Evolutionary conservation across 2,329 filamentous ascomycete genomes (phyloP).

Genomic region (Coleophoma cylindrospora): DNA sequence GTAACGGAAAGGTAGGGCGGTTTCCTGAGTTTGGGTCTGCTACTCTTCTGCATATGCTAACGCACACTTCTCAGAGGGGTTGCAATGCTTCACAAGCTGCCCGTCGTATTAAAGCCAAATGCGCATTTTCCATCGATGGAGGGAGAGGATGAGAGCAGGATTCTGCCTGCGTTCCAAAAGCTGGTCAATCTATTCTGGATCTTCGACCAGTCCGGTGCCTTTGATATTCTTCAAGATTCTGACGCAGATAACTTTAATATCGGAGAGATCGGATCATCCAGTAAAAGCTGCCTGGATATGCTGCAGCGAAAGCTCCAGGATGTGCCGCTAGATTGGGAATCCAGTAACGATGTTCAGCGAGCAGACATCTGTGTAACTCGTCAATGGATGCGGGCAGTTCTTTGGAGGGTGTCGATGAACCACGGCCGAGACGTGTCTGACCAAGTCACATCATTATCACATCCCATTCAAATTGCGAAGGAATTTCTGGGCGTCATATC

Average conservation of each 20-base stretch:
- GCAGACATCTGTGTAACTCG: conserved; percentile 64
- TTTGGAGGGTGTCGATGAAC: conserved; percentile 42
- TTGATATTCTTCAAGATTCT: conserved; percentile 33
- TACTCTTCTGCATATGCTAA: neutral
- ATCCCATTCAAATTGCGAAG: conserved; percentile 37
- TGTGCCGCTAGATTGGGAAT: conserved; percentile 30
- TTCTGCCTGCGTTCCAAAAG: conserved; percentile 44
- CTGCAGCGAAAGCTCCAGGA: conserved; percentile 39
- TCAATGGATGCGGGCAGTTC: conserved; percentile 62
- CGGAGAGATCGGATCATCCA: conserved; percentile 2
- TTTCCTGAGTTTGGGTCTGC: neutral
- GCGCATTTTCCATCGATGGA: conserved; percentile 30
- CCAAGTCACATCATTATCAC: conserved; percentile 20
- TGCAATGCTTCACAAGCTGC: conserved; percentile 43
- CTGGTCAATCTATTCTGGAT: conserved; percentile 44
- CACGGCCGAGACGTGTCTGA: neutral
- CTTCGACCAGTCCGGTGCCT: conserved; percentile 43
- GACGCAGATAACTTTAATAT: neutral
- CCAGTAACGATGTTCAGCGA: conserved; percentile 52
- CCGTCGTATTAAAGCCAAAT: conserved; percentile 37
- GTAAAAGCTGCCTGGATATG: conserved; percentile 27
- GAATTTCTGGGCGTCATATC: conserved; percentile 39
- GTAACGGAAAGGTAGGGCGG: conserved; percentile 34
- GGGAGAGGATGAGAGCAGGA: conserved; percentile 34
- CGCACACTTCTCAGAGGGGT: conserved; percentile 36